These are phyloP conservation scores for Geotrichum klebahnii DNA, from an alignment of 1,139 yeast species.

Conservation along the genomic window DNA sequence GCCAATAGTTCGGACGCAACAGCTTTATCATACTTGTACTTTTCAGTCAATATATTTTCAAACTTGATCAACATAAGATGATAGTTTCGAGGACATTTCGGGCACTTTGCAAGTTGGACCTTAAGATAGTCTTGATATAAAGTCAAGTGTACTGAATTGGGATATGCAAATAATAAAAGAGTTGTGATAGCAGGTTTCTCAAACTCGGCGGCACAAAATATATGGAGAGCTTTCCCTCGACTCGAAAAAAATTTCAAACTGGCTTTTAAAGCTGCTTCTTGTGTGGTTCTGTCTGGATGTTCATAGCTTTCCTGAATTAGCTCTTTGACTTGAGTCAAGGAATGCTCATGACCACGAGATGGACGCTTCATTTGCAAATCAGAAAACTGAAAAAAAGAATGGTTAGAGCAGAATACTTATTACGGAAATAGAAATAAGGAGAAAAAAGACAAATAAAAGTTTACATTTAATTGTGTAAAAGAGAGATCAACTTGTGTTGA, in stretches of 20 bases:
- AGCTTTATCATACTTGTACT: constrained; percentile 23
- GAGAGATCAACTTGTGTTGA: no score
- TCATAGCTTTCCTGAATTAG: constrained; percentile 19
- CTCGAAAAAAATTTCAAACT: constrained; percentile 14
- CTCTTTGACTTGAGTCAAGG: constrained; percentile 10
- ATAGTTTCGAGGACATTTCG: constrained; percentile 19
- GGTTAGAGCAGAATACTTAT: no score
- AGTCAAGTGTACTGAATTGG: constrained; percentile 16
- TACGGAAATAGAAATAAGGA: no score
- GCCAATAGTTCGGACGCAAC: constrained; percentile 26
- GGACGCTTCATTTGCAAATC: no score
- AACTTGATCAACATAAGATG: constrained; percentile 18
- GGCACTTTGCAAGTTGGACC: constrained; percentile 16
- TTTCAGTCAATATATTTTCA: constrained; percentile 18
- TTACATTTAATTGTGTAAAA: no score
- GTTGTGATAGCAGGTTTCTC: constrained; percentile 18
- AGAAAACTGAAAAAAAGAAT: no score
- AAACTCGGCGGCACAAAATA: constrained; percentile 16
- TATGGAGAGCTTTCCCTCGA: constrained; percentile 13
- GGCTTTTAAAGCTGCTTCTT: constrained; percentile 15
- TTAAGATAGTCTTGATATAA: constrained; percentile 15
- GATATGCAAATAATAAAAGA: constrained; percentile 20
- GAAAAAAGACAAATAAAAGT: no score
- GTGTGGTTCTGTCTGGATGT: constrained; percentile 16
- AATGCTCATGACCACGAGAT: no score